phyloP scores from a whole-genome alignment of 257 asterid species.

The Forsythia viridissima region DNA sequence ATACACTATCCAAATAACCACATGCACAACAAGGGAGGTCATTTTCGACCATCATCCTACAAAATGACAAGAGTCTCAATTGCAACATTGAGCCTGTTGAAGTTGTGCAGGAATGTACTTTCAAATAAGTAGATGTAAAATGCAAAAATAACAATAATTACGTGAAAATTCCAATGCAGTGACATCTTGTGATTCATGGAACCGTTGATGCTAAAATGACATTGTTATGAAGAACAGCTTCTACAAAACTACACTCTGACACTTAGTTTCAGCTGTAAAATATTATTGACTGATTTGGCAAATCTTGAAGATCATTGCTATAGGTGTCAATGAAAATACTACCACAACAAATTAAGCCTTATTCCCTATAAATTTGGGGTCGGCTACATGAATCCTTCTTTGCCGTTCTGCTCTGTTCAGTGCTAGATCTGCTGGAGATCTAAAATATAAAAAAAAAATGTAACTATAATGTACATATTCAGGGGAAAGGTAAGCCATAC shows the following conservation, averaged over 20 bases:
- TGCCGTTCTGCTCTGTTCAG: not conserved
- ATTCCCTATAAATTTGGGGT: not conserved
- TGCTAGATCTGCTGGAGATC: not conserved
- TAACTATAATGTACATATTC: too few species aligned
- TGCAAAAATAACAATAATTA: not conserved
- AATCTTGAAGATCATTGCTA: not conserved
- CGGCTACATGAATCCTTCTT: not conserved
- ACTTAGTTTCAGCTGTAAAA: not conserved
- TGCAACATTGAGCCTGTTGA: not conserved
- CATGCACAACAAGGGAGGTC: not conserved
- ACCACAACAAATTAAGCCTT: not conserved
- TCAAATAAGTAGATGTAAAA: not conserved
- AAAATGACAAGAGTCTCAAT: not conserved
- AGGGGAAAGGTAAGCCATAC: not conserved
- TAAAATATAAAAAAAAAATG: not conserved
- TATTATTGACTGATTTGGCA: not conserved
- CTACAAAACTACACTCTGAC: not conserved
- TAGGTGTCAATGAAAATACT: not conserved
- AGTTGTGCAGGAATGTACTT: not conserved
- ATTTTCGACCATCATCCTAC: not conserved
- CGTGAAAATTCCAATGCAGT: not conserved
- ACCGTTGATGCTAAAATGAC: not conserved
- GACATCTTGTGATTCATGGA: not conserved
- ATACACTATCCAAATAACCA: not conserved
- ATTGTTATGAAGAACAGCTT: not conserved